Percentiles rank a stretch among this genome's conserved stretches.
phyloP scores from a whole-genome alignment of 176 grass and related monocot genomes.

The Oryza glumipatula region DNA sequence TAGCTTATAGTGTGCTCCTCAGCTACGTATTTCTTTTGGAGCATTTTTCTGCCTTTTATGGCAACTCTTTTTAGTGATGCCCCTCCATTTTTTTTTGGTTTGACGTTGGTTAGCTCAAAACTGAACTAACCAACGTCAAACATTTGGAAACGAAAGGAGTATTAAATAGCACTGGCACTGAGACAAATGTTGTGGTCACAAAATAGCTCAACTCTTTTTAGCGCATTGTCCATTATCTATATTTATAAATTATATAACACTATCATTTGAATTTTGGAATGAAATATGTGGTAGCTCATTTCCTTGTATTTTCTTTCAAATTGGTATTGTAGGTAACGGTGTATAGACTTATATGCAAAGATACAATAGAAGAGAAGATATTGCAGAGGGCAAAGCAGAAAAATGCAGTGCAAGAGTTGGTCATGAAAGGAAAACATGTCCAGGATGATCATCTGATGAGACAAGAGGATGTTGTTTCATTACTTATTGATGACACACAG shows the following conservation, averaged over 20 bases:
- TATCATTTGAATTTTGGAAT: constrained; percentile 1
- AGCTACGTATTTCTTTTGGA: background rate
- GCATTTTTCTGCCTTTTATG: background rate
- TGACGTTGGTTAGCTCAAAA: too few species aligned
- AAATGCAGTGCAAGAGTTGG: constrained; percentile 96
- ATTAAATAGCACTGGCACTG: background rate
- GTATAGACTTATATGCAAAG: constrained; percentile 99
- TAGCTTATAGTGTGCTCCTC: background rate
- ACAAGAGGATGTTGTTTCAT: constrained; percentile 97
- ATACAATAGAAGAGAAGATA: constrained; percentile 99
- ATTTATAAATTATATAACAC: background rate
- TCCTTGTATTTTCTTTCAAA: constrained; percentile 47
- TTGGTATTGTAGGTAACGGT: constrained; percentile 75
- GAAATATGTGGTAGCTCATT: constrained; percentile 3
- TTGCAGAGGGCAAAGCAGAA: constrained; percentile 96
- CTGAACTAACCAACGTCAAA: too few species aligned
- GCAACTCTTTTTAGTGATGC: background rate
- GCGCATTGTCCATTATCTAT: background rate
- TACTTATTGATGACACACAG: constrained; percentile 90
- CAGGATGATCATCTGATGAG: constrained; percentile 92
- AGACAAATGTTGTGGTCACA: background rate
- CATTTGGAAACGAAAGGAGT: too few species aligned
- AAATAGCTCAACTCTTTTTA: background rate
- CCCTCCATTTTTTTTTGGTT: too few species aligned
- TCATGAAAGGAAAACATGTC: constrained; percentile 96